A percentile compares a stretch with the other conserved stretches of the same genome.
Evolutionary conservation across 495 filamentous ascomycete genomes (phyloP).

Genomic region (Arthonia radiata): DNA sequence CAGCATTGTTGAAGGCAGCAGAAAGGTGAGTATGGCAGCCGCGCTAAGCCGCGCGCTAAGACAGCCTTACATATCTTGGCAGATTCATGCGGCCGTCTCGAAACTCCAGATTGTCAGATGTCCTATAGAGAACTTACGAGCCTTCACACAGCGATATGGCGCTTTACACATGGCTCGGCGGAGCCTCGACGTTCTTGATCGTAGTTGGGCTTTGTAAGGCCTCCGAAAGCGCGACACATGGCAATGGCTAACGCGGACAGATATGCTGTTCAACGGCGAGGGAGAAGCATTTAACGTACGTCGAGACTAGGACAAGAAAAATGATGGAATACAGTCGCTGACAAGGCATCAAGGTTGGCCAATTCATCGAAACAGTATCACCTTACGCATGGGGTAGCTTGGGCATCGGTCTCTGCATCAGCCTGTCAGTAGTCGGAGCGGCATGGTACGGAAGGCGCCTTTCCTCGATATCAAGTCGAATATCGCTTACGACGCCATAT

Average conservation of each 20-base stretch:
- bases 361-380: slow-evolving; percentile 81
- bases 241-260: slow-evolving; percentile 25
- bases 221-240: slow-evolving; percentile 5
- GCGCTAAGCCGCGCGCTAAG: no score
- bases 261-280: slow-evolving; percentile 92
- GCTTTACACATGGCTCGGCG: no score
- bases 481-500: slow-evolving; percentile 10
- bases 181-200: slow-evolving; percentile 42
- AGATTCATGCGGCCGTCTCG: no score
- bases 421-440: slow-evolving; percentile 83
- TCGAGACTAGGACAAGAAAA: slow-evolving; percentile 4
- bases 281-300: slow-evolving; percentile 92
- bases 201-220: slow-evolving; percentile 70
- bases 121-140: no score
- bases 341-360: slow-evolving; percentile 41
- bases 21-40: no score
- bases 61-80: no score
- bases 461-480: no score
- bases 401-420: slow-evolving; percentile 86
- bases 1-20: no score
- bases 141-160: no score
- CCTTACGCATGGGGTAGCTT: slow-evolving; percentile 81
- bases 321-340: slow-evolving; percentile 5
- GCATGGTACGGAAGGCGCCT: slow-evolving; percentile 85
- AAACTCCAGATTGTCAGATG: no score